Base-by-base conservation (phyloP, 352 stramenopile species). In the Pythium oligandrum region DNA sequence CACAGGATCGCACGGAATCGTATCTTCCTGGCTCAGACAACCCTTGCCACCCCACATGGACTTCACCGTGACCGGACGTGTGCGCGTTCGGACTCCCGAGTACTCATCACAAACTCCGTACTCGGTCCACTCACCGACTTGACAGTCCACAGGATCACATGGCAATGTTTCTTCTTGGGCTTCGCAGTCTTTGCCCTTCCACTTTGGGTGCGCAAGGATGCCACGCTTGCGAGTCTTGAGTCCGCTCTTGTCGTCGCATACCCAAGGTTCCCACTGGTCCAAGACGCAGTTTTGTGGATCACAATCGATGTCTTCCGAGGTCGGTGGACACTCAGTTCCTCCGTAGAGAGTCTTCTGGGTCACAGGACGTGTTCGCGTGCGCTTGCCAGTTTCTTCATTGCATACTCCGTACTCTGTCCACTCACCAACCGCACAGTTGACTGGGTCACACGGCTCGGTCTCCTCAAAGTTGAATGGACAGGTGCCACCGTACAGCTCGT, bases 101-200 rank as follows among this genome's bases (percentile, higher is more conserved):
- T 78, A 79, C 48, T 70, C 48, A 37, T 62, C 75, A 66, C 76
- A 87, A 0, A 66, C 72, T 0, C 61, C 75, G 66, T 70, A 85
- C 33, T 64, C 69, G 7, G 59, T 75, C 78, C 78, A 89, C 2
- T 66, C 47, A 2, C 52, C 60, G 5, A 83, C 61, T 0, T 37
- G 32, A 51, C 75, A 89, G 52, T 84, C 48, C 26, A 76, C 46
- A 3, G 61, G 53, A 44, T 87, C 75, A 37, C 78, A 89, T 0
- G 11, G 11, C 2, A 12, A 47, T 1, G 53, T 35, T 9, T 89
- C 70, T 0, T 46, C 53, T 3, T 64, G 51, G 0, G 37, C 36
- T 5, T 43, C 66, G 33, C 75, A 87, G 0, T 45, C 32, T 4
- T 46, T 45, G 0, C 73, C 78, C 17, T 64, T 50, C 1, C 61